Evolutionary conservation across 805 yeast species (phyloP).

Genomic region (Suhomyces pyralidae): DNA sequence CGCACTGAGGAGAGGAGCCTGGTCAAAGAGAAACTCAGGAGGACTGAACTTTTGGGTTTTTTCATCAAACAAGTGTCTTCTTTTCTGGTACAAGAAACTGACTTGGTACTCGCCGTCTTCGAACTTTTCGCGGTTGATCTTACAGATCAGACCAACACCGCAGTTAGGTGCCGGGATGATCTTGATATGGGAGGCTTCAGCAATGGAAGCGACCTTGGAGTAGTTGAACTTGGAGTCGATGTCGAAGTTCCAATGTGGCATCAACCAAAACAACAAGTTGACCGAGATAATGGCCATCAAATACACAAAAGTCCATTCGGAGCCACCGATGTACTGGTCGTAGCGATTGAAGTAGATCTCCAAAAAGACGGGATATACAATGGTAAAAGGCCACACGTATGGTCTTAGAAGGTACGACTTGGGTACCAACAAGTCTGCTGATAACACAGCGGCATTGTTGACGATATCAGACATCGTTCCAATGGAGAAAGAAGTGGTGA

Average conservation of each 20-base stretch:
- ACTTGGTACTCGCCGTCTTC: slow-evolving; percentile 59
- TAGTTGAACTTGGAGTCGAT: slow-evolving; percentile 72
- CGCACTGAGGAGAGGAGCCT: slow-evolving; percentile 51
- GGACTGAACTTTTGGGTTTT: slow-evolving; percentile 62
- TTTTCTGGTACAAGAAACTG: slow-evolving; percentile 85
- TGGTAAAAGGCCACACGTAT: slow-evolving; percentile 77
- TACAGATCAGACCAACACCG: slow-evolving; percentile 80
- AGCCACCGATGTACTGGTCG: slow-evolving; percentile 79
- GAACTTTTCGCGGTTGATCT: slow-evolving; percentile 51
- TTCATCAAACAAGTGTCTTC: slow-evolving; percentile 73
- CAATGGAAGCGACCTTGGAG: slow-evolving; percentile 45
- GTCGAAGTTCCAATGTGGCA: slow-evolving; percentile 91
- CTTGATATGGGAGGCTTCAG: slow-evolving; percentile 68
- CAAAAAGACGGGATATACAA: slow-evolving; percentile 70
- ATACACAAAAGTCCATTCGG: slow-evolving; percentile 95
- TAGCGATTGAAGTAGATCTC: slow-evolving; percentile 66
- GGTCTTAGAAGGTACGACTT: slow-evolving; percentile 60
- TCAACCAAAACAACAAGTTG: slow-evolving; percentile 74
- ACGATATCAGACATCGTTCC: slow-evolving; percentile 46
- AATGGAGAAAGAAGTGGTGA: background rate
- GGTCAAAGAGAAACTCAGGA: slow-evolving; percentile 72
- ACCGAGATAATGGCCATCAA: slow-evolving; percentile 68
- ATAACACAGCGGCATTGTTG: slow-evolving; percentile 66
- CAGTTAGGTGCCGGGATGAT: slow-evolving; percentile 80
- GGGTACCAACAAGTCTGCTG: slow-evolving; percentile 73